Evolutionary conservation across 345 rosid species (phyloP).

Genomic region (Euphorbia lathyris): DNA sequence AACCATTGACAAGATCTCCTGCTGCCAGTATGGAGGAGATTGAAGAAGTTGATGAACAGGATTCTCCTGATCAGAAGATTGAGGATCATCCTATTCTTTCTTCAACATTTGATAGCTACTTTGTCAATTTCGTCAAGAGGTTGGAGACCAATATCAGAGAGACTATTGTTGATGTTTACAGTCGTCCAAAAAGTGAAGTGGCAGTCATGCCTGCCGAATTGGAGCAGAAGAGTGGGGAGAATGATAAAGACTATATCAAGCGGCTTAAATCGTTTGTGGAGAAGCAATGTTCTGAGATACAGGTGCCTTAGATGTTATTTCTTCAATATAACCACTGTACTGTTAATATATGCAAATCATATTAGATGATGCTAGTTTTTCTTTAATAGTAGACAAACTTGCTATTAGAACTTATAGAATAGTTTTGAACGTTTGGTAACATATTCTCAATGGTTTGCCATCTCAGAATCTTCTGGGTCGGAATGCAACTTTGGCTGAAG

Average conservation of each 20-base stretch:
- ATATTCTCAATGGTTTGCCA: background rate
- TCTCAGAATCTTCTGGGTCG: constrained; percentile 74
- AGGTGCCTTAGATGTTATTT: constrained; percentile 39
- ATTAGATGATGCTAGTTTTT: background rate
- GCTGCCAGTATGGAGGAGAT: constrained; percentile 83
- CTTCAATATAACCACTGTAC: background rate
- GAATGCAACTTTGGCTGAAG: constrained; percentile 84
- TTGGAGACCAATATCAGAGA: constrained; percentile 68
- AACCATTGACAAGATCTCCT: constrained; percentile 71
- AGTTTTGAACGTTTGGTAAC: background rate
- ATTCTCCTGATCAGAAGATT: constrained; percentile 45
- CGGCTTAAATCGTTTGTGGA: constrained; percentile 77
- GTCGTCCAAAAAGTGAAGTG: constrained; percentile 78
- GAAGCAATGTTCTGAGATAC: constrained; percentile 85
- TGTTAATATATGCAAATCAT: background rate
- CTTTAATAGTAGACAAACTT: background rate
- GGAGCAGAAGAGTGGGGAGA: constrained; percentile 77
- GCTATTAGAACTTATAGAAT: background rate
- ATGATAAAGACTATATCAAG: constrained; percentile 59
- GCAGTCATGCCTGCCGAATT: constrained; percentile 82
- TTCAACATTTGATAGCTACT: constrained; percentile 53
- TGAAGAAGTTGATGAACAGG: constrained; percentile 56
- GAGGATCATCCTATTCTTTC: constrained; percentile 72
- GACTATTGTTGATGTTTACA: constrained; percentile 63
- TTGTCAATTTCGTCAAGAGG: constrained; percentile 51